Base-by-base conservation (phyloP, 805 yeast species). In the Cyberlindnera meyerae region DNA sequence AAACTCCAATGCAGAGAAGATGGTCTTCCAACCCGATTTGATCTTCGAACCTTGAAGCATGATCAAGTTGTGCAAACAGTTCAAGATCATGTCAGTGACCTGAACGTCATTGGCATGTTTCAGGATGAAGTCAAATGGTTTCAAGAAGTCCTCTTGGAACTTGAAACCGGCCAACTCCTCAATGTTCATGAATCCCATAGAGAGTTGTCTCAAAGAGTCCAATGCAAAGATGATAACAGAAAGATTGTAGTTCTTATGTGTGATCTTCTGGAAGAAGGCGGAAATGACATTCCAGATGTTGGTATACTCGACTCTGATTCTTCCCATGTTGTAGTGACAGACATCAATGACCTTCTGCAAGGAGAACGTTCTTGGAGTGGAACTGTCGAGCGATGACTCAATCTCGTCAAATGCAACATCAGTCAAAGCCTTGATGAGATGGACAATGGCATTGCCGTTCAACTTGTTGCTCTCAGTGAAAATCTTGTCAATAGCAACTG, bases 271-370 rank as follows among this genome's bases (percentile, higher is more conserved):
- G 64, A 93, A 93, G 29, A 85, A 84, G 40, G 75, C 84, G 12
- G 95, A 96, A 84, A 93, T 84, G 8, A 85, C 82, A 12, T 83
- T 75, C 99, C 99, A 93, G 41, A 93, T 69, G 37, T 86, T 90
- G 6, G 95, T 77, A 97, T 98, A 93, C 62, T 94, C 96, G 43
- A 93, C 79, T 59, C 96, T 77, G 51, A 93, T 89, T 66, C 98
- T 83, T 34, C 79, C 79, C 97, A 93, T 93, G 58, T 94, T 94
- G 66, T 94, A 93, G 61, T 93, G 90, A 62, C 97, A 90, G 29
- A 93, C 95, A 61, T 94, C 98, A 35, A 93, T 95, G 71, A 93
- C 84, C 57, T 93, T 93, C 55, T 88, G 97, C 45, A 93, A 65
- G 0, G 97, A 85, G 56, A 86, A 94, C 62, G 87, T 81, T 57